Evolutionary conservation across 768 basidiomycete genomes (phyloP).

Genomic region (Leccinum ochraceum): DNA sequence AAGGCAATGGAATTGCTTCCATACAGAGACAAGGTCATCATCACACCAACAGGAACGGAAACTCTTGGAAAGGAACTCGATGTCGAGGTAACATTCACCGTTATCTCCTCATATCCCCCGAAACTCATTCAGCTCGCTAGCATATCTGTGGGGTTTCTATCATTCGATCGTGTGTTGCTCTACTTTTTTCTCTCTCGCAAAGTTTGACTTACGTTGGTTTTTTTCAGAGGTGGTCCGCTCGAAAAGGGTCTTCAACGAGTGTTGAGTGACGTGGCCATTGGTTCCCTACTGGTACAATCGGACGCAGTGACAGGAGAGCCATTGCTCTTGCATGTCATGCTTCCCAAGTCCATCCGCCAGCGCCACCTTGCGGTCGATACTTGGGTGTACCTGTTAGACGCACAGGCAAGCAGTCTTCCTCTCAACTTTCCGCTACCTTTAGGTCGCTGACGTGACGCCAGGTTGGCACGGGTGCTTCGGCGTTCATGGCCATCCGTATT

Average conservation of each 20-base stretch:
- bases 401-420: constrained; percentile 54
- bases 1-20: constrained; percentile 84
- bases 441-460: constrained; percentile 31
- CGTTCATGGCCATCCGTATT: constrained; percentile 94
- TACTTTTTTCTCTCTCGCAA: background rate
- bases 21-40: constrained; percentile 56
- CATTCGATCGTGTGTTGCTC: constrained; percentile 69
- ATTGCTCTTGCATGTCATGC: constrained; percentile 74
- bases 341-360: constrained; percentile 73
- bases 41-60: constrained; percentile 63
- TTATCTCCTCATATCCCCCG: background rate
- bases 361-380: constrained; percentile 63
- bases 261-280: constrained; percentile 81
- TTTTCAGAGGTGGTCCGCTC: constrained; percentile 77
- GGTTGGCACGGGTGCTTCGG: constrained; percentile 92
- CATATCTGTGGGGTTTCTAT: constrained; percentile 87
- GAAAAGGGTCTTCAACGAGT: constrained; percentile 91
- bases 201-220: constrained; percentile 7
- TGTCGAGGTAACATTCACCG: constrained; percentile 47
- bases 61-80: constrained; percentile 63
- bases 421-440: background rate
- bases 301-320: constrained; percentile 86
- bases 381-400: constrained; percentile 88
- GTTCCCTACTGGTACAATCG: constrained; percentile 89
- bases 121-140: constrained; percentile 36